Percentiles rank a stretch among this genome's conserved stretches.
These are phyloP conservation scores for Oryza australiensis DNA, from an alignment of 176 grass and related monocot genomes.

Conservation along the genomic window DNA sequence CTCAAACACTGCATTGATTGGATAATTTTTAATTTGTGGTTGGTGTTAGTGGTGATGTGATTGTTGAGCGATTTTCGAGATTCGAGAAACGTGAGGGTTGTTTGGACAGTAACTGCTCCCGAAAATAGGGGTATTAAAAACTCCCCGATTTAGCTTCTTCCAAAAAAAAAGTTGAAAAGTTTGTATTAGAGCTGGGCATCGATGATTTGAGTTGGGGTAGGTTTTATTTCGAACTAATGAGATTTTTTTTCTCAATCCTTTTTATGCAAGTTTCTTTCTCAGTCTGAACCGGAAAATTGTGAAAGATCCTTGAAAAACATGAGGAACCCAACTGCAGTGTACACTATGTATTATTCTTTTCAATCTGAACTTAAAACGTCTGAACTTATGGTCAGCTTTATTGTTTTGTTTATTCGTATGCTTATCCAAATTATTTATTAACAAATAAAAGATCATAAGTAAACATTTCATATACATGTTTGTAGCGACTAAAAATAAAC, in stretches of 20 bases:
- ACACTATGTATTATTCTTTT: not conserved
- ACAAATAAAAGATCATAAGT: too few relatives aligned
- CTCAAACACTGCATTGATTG: not conserved
- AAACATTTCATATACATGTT: too few relatives aligned
- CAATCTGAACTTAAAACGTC: too few relatives aligned
- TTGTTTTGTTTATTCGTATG: too few relatives aligned
- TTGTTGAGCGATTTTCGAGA: not conserved
- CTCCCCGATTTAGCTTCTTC: not conserved
- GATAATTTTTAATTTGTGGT: not conserved
- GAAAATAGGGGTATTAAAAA: slow-evolving; percentile 4
- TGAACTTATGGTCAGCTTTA: too few relatives aligned
- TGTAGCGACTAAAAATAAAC: too few relatives aligned
- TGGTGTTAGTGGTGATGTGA: slow-evolving; percentile 6
- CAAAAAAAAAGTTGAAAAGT: not conserved
- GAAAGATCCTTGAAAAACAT: not conserved
- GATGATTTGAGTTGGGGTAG: not conserved
- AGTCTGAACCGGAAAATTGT: not conserved
- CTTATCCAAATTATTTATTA: too few relatives aligned
- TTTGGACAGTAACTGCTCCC: slow-evolving; percentile 5
- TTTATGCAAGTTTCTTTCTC: not conserved
- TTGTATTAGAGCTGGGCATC: not conserved
- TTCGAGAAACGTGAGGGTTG: not conserved
- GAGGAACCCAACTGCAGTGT: not conserved
- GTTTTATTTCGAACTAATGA: not conserved
- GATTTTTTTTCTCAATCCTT: not conserved